Conservation (phyloP, 805 yeast genomes). For the Kodamaea neixiangensis region DNA sequence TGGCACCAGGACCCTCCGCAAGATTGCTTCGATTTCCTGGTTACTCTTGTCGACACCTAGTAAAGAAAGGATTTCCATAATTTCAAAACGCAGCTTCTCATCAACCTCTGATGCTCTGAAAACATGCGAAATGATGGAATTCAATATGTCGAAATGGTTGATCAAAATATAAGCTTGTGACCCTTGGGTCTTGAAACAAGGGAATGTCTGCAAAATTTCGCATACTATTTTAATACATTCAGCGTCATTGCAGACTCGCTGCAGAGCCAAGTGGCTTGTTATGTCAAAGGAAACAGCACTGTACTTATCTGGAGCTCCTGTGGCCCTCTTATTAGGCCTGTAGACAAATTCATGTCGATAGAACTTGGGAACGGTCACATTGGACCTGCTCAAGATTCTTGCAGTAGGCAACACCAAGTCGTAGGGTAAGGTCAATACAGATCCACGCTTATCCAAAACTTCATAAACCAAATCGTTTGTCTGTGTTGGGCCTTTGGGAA, state of each 20-base stretch:
- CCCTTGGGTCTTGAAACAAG: slow-evolving; percentile 55
- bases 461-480: slow-evolving; percentile 70
- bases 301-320: slow-evolving; percentile 71
- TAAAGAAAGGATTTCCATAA: slow-evolving; percentile 73
- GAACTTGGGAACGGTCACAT: slow-evolving; percentile 54
- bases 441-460: slow-evolving; percentile 81
- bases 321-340: slow-evolving; percentile 58
- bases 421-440: slow-evolving; percentile 84
- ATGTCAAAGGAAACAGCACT: slow-evolving; percentile 89
- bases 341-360: slow-evolving; percentile 81
- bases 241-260: slow-evolving; percentile 71
- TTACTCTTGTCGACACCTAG: slow-evolving; percentile 68
- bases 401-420: slow-evolving; percentile 92
- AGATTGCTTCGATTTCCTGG: slow-evolving; percentile 51
- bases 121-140: slow-evolving; percentile 63
- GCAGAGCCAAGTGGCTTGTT: slow-evolving; percentile 47
- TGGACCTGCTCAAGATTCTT: slow-evolving; percentile 69
- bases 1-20: slow-evolving; percentile 67
- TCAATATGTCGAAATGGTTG: slow-evolving; percentile 80
- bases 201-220: slow-evolving; percentile 66
- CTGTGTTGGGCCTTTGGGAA: slow-evolving; percentile 77
- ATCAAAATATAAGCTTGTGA: slow-evolving; percentile 60
- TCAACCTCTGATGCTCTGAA: slow-evolving; percentile 79
- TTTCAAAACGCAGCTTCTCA: slow-evolving; percentile 56
- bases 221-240: slow-evolving; percentile 83